A percentile compares a stretch with the other conserved stretches of the same genome.
phyloP scores from a whole-genome alignment of 2,329 filamentous ascomycete genomes.

The Arthroderma uncinatum region DNA sequence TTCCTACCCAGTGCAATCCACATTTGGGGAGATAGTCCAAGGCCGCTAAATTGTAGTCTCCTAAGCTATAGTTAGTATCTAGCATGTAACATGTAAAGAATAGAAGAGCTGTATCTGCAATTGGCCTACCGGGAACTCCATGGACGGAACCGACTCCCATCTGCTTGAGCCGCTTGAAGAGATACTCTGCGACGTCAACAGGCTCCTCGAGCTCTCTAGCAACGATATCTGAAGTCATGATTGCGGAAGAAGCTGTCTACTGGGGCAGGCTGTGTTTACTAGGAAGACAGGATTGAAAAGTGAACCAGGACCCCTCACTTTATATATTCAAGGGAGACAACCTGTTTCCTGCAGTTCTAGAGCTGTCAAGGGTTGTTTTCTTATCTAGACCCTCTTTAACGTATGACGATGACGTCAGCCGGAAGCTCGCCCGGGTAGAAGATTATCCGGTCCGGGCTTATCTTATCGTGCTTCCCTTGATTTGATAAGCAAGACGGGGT shows the following conservation, averaged over 20 bases:
- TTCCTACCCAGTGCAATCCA: conserved; percentile 53
- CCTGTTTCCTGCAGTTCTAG: too few species aligned
- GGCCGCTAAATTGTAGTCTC: conserved; percentile 59
- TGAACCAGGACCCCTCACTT: neutral
- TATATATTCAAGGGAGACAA: neutral
- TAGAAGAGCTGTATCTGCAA: neutral
- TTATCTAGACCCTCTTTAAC: too few species aligned
- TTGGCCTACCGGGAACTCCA: conserved; percentile 42
- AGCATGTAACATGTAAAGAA: conserved; percentile 10
- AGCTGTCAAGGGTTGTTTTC: too few species aligned
- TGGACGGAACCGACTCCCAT: conserved; percentile 41
- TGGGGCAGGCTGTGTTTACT: neutral
- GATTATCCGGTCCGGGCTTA: neutral
- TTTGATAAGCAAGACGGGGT: neutral
- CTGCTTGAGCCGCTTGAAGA: conserved; percentile 40
- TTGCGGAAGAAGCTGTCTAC: neutral
- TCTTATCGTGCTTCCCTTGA: neutral
- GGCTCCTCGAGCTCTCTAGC: conserved; percentile 35
- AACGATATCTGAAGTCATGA: conserved; percentile 33
- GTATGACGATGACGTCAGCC: neutral
- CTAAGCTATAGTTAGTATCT: conserved; percentile 13
- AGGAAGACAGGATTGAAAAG: neutral
- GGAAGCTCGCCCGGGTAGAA: too few species aligned
- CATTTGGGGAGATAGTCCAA: conserved; percentile 54
- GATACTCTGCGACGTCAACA: conserved; percentile 39